phyloP scores from a whole-genome alignment of 495 filamentous ascomycete genomes.

The Podospora pseudopauciseta region DNA sequence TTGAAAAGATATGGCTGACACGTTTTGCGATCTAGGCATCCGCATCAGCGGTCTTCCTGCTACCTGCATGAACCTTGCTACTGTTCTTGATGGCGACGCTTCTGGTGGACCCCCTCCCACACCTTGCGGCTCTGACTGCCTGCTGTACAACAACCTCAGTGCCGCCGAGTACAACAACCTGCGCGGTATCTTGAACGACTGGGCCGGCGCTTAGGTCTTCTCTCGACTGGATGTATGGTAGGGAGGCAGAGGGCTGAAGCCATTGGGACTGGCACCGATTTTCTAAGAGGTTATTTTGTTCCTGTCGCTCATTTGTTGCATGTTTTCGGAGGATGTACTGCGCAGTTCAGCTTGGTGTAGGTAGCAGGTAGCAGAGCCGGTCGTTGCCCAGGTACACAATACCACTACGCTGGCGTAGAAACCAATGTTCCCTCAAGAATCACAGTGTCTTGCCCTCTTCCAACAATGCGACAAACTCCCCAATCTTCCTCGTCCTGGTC shows the following conservation, averaged over 20 bases:
- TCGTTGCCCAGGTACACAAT: not conserved
- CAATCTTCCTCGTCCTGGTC: constrained; percentile 28
- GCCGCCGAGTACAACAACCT: not conserved
- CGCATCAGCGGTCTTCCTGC: not conserved
- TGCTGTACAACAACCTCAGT: constrained; percentile 1
- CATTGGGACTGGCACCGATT: not conserved
- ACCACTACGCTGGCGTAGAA: not conserved
- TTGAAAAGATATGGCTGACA: not conserved
- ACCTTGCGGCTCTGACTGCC: not conserved
- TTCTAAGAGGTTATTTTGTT: not conserved
- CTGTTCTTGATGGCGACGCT: not conserved
- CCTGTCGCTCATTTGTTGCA: not conserved
- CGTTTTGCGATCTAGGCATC: not conserved
- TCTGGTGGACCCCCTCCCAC: not conserved
- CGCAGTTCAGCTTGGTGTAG: not conserved
- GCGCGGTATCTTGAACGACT: not conserved
- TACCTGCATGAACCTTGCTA: constrained; percentile 1
- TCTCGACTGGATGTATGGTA: not conserved
- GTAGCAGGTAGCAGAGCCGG: not conserved
- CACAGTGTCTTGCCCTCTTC: constrained; percentile 22
- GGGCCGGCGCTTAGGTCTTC: not conserved
- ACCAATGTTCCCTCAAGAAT: not conserved
- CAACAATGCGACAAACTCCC: constrained; percentile 28
- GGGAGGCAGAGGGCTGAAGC: not conserved
- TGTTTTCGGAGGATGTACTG: not conserved